Conservation (phyloP, 257 asterid species). For the Nicotiana sylvestris region DNA sequence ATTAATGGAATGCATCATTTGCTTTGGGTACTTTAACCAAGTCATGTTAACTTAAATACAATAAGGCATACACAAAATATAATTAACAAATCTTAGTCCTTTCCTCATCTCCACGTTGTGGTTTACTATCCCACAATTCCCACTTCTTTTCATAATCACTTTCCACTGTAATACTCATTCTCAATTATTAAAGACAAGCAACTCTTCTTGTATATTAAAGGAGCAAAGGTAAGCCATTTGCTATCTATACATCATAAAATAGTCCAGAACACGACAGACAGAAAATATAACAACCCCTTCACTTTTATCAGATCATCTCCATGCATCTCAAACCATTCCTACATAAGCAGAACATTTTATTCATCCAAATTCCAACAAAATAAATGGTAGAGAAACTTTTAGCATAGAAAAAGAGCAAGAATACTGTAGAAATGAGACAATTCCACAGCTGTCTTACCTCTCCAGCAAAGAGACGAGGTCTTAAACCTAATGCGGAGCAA, state of each 20-base stretch:
- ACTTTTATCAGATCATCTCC: background rate
- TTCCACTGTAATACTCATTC: background rate
- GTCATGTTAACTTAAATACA: background rate
- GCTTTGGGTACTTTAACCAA: no score
- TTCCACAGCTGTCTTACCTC: constrained; percentile 46
- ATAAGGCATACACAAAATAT: background rate
- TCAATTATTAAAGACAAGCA: background rate
- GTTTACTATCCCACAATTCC: background rate
- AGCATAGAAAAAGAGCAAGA: background rate
- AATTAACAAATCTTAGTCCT: background rate
- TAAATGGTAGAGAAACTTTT: background rate
- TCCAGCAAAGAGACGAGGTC: constrained; percentile 90
- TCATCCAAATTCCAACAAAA: background rate
- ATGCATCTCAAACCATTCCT: background rate
- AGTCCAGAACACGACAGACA: background rate
- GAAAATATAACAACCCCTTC: background rate
- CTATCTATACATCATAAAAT: background rate
- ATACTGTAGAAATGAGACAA: background rate
- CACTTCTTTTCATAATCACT: background rate
- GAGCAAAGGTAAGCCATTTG: background rate
- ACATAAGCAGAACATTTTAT: background rate
- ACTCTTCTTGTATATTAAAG: background rate
- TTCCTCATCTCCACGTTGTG: background rate
- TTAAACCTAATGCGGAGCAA: constrained; percentile 97
- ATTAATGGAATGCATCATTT: background rate